These are phyloP conservation scores for Diaporthe citri DNA, from an alignment of 2,329 filamentous ascomycete species.

Conservation along the genomic window DNA sequence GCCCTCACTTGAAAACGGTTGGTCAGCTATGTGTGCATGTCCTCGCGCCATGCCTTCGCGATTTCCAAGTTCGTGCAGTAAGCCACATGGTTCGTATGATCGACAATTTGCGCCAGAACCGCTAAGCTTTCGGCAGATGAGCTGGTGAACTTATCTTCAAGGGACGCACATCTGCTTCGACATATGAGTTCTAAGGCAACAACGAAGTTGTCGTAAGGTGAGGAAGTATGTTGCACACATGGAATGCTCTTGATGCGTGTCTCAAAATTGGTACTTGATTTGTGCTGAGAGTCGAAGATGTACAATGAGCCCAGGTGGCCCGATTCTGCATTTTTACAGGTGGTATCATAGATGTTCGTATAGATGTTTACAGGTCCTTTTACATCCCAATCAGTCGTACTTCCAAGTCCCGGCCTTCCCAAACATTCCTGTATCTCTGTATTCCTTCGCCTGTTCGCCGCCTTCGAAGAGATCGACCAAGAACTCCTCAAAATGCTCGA, in stretches of 20 bases:
- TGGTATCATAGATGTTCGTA: slow-evolving; percentile 41
- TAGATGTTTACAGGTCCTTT: not conserved
- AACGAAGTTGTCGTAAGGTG: not conserved
- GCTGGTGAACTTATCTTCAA: not conserved
- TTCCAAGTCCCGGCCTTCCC: slow-evolving; percentile 8
- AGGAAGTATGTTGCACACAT: not conserved
- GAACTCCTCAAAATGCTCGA: slow-evolving; percentile 52
- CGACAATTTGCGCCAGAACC: too few relatives aligned
- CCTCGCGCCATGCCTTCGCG: not conserved
- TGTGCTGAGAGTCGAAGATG: not conserved
- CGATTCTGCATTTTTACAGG: slow-evolving; percentile 16
- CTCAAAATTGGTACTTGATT: not conserved
- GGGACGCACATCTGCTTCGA: not conserved
- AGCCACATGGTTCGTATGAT: not conserved
- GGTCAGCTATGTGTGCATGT: not conserved
- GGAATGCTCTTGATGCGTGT: not conserved
- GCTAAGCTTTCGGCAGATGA: not conserved
- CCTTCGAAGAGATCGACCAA: slow-evolving; percentile 61
- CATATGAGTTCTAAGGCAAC: not conserved
- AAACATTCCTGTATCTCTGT: slow-evolving; percentile 37
- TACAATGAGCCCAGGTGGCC: not conserved
- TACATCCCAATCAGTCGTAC: not conserved
- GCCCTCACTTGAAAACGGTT: not conserved
- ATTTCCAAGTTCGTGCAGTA: not conserved
- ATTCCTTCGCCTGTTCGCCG: slow-evolving; percentile 52